phyloP scores from a whole-genome alignment of 495 filamentous ascomycete species.

The Trichodelitschia bisporula region DNA sequence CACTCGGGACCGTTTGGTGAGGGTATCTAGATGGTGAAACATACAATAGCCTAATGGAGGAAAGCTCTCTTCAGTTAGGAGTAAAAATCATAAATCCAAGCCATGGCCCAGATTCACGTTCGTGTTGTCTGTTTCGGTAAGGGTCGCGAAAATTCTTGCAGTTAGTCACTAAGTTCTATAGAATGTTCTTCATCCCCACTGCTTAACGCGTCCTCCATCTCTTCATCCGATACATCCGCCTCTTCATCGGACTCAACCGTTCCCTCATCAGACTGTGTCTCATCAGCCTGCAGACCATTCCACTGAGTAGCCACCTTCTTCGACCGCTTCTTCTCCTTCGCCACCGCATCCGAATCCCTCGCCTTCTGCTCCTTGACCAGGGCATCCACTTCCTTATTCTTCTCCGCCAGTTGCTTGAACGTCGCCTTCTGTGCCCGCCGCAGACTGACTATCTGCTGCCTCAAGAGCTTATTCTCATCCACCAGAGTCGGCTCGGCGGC shows the following conservation, averaged over 20 bases:
- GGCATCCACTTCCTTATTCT: too few species aligned
- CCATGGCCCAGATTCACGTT: too few species aligned
- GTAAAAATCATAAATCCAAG: too few species aligned
- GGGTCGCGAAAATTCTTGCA: too few species aligned
- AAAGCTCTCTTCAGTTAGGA: too few species aligned
- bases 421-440: constrained; percentile 15
- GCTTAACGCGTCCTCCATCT: constrained; percentile 5
- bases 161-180: too few species aligned
- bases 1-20: too few species aligned
- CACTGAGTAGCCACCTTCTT: constrained; percentile 4
- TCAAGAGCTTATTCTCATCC: constrained; percentile 8
- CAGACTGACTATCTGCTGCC: constrained; percentile 13
- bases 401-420: constrained; percentile 16
- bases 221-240: constrained; percentile 4
- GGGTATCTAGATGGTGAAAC: too few species aligned
- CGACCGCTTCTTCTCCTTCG: constrained; percentile 14
- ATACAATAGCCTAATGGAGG: too few species aligned
- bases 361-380: too few species aligned
- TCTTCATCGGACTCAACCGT: background rate
- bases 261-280: constrained; percentile 1
- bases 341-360: constrained; percentile 11
- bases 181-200: background rate
- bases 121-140: too few species aligned
- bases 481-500: constrained; percentile 4
- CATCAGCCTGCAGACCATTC: too few species aligned